Evolutionary conservation across 148 eudicot species (phyloP).

Genomic region (Dianthus caryophyllus): DNA sequence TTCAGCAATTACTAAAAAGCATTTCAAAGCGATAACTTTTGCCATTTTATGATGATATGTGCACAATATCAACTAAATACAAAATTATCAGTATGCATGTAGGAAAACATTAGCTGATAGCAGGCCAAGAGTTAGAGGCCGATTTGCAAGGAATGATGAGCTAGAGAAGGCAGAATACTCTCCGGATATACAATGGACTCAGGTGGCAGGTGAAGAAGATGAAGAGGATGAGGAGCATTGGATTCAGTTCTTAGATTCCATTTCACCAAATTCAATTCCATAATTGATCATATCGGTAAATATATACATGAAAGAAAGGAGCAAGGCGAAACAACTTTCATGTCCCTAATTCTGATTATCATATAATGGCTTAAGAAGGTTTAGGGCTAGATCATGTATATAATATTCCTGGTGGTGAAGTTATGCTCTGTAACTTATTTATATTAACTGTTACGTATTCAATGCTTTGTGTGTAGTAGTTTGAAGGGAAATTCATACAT

Average conservation of each 20-base stretch:
- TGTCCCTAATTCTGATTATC: constrained; percentile 1
- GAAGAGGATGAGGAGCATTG: constrained; percentile 39
- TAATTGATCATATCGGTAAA: constrained; percentile 12
- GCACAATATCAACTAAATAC: not conserved
- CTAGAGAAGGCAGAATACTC: constrained; percentile 17
- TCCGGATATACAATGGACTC: constrained; percentile 34
- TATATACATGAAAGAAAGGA: not conserved
- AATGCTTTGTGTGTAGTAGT: constrained; percentile 11
- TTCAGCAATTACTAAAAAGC: not conserved
- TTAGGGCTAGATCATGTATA: constrained; percentile 16
- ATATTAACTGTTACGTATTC: constrained; percentile 7
- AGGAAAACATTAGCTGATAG: constrained; percentile 95
- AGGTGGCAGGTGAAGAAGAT: constrained; percentile 32
- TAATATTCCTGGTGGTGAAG: constrained; percentile 10
- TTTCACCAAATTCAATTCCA: constrained; percentile 31
- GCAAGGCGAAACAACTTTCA: constrained; percentile 12
- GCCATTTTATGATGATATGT: not conserved
- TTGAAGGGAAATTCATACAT: constrained; percentile 20
- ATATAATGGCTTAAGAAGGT: not conserved
- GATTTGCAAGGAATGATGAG: constrained; percentile 82
- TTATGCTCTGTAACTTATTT: constrained; percentile 11
- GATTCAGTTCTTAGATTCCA: constrained; percentile 48
- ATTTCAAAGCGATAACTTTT: not conserved
- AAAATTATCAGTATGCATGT: constrained; percentile 61
- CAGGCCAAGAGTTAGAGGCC: constrained; percentile 80